Percentiles rank a stretch among this genome's conserved stretches.
phyloP scores from a whole-genome alignment of 305 asterid genomes.

The Fraxinus floribunda region DNA sequence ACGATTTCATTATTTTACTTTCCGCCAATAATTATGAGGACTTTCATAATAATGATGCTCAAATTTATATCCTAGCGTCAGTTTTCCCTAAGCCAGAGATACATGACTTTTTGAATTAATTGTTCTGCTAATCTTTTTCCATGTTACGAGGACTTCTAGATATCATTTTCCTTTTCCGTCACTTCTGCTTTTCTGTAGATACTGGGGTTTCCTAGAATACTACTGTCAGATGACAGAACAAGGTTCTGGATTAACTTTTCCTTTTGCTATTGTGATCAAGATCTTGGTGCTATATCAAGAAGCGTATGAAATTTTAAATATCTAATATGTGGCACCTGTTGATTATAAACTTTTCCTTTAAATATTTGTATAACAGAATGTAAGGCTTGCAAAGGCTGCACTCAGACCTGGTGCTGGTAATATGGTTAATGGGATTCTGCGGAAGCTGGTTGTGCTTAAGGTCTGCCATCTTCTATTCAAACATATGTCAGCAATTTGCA shows the following conservation, averaged over 20 bases:
- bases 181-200: neutral
- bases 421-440: slow-evolving; percentile 82
- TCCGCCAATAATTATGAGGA: neutral
- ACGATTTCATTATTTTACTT: neutral
- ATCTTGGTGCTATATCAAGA: neutral
- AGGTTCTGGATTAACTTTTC: neutral
- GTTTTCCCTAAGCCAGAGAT: neutral
- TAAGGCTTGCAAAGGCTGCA: slow-evolving; percentile 83
- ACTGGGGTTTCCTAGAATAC: neutral
- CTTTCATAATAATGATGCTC: neutral
- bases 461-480: slow-evolving; percentile 34
- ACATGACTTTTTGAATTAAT: neutral
- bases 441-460: slow-evolving; percentile 84
- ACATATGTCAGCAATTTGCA: slow-evolving; percentile 8
- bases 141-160: neutral
- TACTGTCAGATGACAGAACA: neutral
- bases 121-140: neutral
- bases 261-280: neutral
- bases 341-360: neutral
- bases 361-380: slow-evolving; percentile 50
- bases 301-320: neutral
- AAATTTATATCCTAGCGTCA: neutral
- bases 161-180: neutral
- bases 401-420: slow-evolving; percentile 94
- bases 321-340: slow-evolving; percentile 16